Evolutionary conservation across 192 early-diverging fungal genomes (phyloP).

Genomic region (Backusella sp.): DNA sequence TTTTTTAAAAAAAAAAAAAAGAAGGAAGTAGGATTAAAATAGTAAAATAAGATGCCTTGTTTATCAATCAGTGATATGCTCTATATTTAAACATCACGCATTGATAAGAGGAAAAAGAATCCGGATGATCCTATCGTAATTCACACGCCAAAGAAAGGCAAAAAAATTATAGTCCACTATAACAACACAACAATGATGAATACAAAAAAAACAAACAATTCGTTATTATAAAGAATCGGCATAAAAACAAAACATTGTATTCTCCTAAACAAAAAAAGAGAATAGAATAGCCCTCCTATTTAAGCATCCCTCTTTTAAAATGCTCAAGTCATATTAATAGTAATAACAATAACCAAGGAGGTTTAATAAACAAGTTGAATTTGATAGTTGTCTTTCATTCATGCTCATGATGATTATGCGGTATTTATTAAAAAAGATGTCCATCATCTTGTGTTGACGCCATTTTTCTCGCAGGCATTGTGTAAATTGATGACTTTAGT

Average conservation of each 20-base stretch:
- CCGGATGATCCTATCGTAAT: neutral
- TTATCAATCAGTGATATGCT: neutral
- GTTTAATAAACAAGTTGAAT: neutral
- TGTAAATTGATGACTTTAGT: conserved; percentile 22
- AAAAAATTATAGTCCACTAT: neutral
- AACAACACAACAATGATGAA: neutral
- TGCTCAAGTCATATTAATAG: neutral
- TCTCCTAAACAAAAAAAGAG: neutral
- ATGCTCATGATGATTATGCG: neutral
- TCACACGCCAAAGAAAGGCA: neutral
- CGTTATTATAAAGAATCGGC: neutral
- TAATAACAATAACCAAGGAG: neutral
- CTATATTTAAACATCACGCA: neutral
- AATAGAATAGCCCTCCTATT: neutral
- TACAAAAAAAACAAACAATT: too few species aligned
- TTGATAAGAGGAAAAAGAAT: neutral
- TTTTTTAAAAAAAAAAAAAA: neutral
- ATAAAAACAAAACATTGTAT: neutral
- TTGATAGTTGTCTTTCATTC: neutral
- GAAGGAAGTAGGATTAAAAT: neutral
- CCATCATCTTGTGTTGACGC: neutral
- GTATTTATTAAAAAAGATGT: neutral
- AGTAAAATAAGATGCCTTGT: neutral
- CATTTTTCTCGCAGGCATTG: neutral
- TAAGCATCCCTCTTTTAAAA: neutral